Percentiles rank a stretch among this genome's conserved stretches.
These are phyloP conservation scores for Sugiyamaella novakii DNA, from an alignment of 1,139 yeast species.

Conservation along the genomic window DNA sequence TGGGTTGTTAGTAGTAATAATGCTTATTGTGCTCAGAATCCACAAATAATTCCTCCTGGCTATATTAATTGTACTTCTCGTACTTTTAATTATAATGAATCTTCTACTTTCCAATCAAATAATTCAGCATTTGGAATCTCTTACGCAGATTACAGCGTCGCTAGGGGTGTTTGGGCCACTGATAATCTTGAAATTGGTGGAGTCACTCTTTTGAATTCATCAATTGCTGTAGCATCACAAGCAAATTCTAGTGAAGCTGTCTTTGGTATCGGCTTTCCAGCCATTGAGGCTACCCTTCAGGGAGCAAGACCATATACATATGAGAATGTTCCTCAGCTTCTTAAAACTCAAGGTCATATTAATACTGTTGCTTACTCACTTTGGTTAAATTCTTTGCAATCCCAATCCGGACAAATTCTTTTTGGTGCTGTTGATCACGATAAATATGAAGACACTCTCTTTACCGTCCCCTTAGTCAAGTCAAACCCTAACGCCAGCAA, in stretches of 20 bases:
- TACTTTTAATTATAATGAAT: conserved; percentile 26
- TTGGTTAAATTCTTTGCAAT: conserved; percentile 49
- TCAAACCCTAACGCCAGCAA: conserved; percentile 15
- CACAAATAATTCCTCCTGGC: background rate
- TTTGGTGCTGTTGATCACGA: conserved; percentile 64
- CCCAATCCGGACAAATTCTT: conserved; percentile 50
- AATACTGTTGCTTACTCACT: conserved; percentile 55
- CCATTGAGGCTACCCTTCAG: background rate
- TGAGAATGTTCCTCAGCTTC: conserved; percentile 36
- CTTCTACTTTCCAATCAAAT: conserved; percentile 26
- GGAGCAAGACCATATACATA: conserved; percentile 28
- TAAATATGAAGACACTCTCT: conserved; percentile 50
- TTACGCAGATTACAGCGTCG: conserved; percentile 60
- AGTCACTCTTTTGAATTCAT: conserved; percentile 43
- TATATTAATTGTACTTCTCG: conserved; percentile 27
- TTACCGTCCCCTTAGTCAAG: conserved; percentile 32
- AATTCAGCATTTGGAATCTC: conserved; percentile 44
- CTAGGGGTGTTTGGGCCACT: conserved; percentile 52
- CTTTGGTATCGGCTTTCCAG: conserved; percentile 51
- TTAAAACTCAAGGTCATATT: conserved; percentile 48
- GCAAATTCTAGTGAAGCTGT: conserved; percentile 52
- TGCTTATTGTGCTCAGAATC: conserved; percentile 23
- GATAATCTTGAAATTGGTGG: conserved; percentile 48
- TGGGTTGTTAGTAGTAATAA: conserved; percentile 51
- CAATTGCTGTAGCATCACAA: conserved; percentile 51